phyloP scores from a whole-genome alignment of 2,329 filamentous ascomycete species.

The Aspergillus sp. region DNA sequence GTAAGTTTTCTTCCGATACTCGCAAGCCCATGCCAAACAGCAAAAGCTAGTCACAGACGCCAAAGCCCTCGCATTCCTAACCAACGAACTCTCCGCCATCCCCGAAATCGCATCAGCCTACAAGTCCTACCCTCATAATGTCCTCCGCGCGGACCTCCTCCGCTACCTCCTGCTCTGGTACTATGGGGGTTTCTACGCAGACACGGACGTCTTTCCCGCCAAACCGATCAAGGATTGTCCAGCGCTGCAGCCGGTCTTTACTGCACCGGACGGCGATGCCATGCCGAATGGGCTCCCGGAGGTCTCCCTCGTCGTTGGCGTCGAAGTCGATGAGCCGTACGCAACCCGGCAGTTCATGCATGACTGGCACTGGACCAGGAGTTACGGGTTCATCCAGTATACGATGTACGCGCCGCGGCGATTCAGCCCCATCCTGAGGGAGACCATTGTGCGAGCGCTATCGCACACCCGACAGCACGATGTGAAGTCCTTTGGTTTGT shows the following conservation, averaged over 20 bases:
- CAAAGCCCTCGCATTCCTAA: conserved; percentile 27
- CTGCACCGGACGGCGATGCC: neutral
- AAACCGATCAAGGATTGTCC: conserved; percentile 29
- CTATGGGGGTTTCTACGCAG: conserved; percentile 36
- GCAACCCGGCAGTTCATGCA: conserved; percentile 30
- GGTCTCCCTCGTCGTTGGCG: conserved; percentile 32
- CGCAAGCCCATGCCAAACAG: neutral
- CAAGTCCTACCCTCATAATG: conserved; percentile 42
- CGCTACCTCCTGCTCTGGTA: conserved; percentile 38
- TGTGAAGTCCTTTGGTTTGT: conserved; percentile 12
- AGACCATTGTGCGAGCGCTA: conserved; percentile 30
- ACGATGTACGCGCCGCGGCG: conserved; percentile 34
- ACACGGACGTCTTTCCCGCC: conserved; percentile 31
- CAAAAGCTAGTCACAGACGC: conserved; percentile 26
- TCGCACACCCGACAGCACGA: conserved; percentile 31
- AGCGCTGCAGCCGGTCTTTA: conserved; percentile 20
- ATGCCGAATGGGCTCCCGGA: conserved; percentile 8
- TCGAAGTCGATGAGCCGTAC: conserved; percentile 37
- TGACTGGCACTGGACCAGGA: conserved; percentile 34
- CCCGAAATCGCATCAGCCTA: conserved; percentile 28
- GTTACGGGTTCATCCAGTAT: conserved; percentile 36
- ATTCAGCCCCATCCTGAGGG: conserved; percentile 33
- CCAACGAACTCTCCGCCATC: conserved; percentile 23
- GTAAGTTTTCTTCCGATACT: conserved; percentile 11
- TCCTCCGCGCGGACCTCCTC: conserved; percentile 51